A percentile compares a stretch with the other conserved stretches of the same genome.
These are phyloP conservation scores for Leishmania gerbilli DNA, from an alignment of 208 protist species.

Conservation along the genomic window DNA sequence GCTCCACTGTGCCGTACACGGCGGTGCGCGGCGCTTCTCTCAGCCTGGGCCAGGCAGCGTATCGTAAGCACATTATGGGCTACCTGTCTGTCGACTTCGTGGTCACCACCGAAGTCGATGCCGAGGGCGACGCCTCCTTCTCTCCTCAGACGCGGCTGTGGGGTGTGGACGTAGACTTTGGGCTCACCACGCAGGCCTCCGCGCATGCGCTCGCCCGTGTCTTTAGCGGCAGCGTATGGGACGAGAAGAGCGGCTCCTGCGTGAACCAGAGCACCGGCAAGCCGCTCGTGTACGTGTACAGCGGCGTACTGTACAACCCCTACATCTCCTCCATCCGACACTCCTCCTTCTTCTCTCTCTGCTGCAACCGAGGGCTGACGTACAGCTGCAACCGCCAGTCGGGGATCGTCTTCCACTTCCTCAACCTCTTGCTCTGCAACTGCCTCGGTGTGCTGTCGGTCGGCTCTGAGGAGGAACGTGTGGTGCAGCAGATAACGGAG, in stretches of 20 bases:
- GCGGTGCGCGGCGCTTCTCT: conserved; percentile 73
- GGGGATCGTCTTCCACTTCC: conserved; percentile 87
- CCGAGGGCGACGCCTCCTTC: neutral
- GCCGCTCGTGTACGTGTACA: conserved; percentile 80
- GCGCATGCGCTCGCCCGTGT: conserved; percentile 64
- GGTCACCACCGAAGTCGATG: conserved; percentile 26
- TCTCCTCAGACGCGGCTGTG: conserved; percentile 49
- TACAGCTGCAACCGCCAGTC: conserved; percentile 57
- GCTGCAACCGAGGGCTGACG: conserved; percentile 64
- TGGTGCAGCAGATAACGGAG: conserved; percentile 56
- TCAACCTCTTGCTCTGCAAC: conserved; percentile 78
- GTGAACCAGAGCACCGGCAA: conserved; percentile 21
- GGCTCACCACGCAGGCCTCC: conserved; percentile 76
- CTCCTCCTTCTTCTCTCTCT: conserved; percentile 83
- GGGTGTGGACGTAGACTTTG: conserved; percentile 92
- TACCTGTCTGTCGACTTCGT: conserved; percentile 92
- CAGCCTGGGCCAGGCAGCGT: conserved; percentile 68
- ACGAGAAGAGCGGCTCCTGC: conserved; percentile 29
- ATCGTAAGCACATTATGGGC: conserved; percentile 83
- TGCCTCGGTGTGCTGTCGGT: conserved; percentile 86
- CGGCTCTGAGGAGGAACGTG: conserved; percentile 35
- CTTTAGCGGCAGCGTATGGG: conserved; percentile 41
- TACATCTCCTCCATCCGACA: conserved; percentile 84
- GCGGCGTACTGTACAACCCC: conserved; percentile 88
- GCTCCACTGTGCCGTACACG: conserved; percentile 52